These are phyloP conservation scores for Talaromyces sp. DNA, from an alignment of 2,329 filamentous ascomycete genomes.

Conservation along the genomic window DNA sequence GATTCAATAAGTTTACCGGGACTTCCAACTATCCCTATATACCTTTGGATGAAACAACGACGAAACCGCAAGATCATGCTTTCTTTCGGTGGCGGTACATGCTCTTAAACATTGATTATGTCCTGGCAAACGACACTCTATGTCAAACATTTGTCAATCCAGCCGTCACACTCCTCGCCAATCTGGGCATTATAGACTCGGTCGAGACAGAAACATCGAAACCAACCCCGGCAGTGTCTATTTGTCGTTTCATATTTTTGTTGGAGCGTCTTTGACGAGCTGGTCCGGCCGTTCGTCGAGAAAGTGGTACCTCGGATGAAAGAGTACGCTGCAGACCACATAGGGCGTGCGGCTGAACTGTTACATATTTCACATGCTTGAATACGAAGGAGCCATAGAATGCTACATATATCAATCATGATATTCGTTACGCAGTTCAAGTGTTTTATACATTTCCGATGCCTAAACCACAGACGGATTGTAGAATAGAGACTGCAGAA, in stretches of 20 bases:
- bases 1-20: background rate
- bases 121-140: conserved; percentile 57
- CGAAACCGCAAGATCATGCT: conserved; percentile 75
- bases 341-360: background rate
- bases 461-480: background rate
- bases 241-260: conserved; percentile 20
- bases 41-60: conserved; percentile 67
- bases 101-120: conserved; percentile 68
- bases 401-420: background rate
- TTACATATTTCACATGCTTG: background rate
- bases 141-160: conserved; percentile 63
- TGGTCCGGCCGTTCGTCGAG: background rate
- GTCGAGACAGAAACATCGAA: too few species aligned
- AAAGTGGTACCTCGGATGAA: background rate
- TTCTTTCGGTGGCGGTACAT: conserved; percentile 79
- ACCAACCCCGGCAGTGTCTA: background rate
- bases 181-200: too few species aligned
- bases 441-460: background rate
- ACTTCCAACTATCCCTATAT: background rate
- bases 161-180: conserved; percentile 69
- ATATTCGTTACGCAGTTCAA: background rate
- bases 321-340: too few species aligned
- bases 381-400: background rate
- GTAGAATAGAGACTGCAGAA: background rate
- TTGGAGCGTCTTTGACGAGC: background rate